Base-by-base conservation (phyloP, 1,139 yeast genomes). In the Sugiyamaella novakii region DNA sequence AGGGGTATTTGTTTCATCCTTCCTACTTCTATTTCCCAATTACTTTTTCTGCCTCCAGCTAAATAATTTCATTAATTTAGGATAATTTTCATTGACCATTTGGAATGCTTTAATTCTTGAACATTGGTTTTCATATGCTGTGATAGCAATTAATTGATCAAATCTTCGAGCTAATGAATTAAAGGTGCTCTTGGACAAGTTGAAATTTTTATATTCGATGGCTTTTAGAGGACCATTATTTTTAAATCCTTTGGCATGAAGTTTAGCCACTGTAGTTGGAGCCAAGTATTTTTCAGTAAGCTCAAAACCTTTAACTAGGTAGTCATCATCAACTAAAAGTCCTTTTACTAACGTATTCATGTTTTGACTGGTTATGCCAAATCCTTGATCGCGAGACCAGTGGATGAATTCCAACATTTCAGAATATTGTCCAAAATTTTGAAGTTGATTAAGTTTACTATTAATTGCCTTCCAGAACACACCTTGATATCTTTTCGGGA, bases 311-410 rank as follows among this genome's bases (percentile, higher is more conserved):
- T 61, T 56, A 19, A 66, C 62, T 12, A 75, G 57, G 1, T 71
- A 67, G 3, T 53, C 41, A 7, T 56, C 53, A 42, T 66, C 61
- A 12, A 54, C 50, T 19, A 74, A 53, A 42, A 69, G 47, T 14
- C 67, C 61, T 25, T 57, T 50, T 3, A 73, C 70, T 0, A 74
- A 62, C 43, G 70, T 68, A 54, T 77, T 77, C 62, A 73, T 55
- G 28, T 70, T 69, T 3, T 59, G 53, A 46, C 73, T 74, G 27
- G 70, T 69, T 28, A 78, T 58, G 0, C 67, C 54, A 40, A 75
- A 67, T 0, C 73, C 71, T 12, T 65, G 64, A 1, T 58, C 50
- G 17, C 60, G 60, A 4, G 75, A 55, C 22, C 62, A 63, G 2
- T 65, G 54, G 12, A 73, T 43, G 34, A 65, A 54, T 1, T 55